Percentiles rank a stretch among this genome's conserved stretches.
These are phyloP conservation scores for Penicillium sp. DNA, from an alignment of 2,329 filamentous ascomycete species.

Conservation along the genomic window DNA sequence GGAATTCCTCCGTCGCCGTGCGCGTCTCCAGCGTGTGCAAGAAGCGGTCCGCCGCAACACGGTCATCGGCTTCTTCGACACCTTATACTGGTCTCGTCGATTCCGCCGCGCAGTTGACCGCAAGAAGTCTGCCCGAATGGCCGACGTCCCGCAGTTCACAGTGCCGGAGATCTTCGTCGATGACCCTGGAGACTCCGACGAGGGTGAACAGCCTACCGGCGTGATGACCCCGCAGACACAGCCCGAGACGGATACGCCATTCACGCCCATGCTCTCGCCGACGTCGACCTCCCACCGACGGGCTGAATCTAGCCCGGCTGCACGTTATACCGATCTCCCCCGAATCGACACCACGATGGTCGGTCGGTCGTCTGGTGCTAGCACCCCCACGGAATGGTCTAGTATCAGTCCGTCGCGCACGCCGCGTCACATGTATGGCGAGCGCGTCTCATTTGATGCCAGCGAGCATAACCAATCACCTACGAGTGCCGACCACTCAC, in stretches of 20 bases:
- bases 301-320: constrained; percentile 28
- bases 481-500: constrained; percentile 42
- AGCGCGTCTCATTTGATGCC: constrained; percentile 31
- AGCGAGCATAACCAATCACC: constrained; percentile 18
- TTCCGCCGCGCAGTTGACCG: constrained; percentile 71
- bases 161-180: constrained; percentile 90
- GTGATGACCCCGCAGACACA: constrained; percentile 23
- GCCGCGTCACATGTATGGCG: constrained; percentile 28
- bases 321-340: constrained; percentile 41
- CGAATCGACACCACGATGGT: constrained; percentile 42
- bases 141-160: constrained; percentile 68
- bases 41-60: constrained; percentile 87
- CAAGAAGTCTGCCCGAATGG: constrained; percentile 71
- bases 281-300: constrained; percentile 20
- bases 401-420: constrained; percentile 50
- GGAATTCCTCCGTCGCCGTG: constrained; percentile 85
- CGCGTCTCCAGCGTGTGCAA: constrained; percentile 85
- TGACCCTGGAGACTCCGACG: constrained; percentile 55
- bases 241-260: constrained; percentile 14
- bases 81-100: constrained; percentile 74
- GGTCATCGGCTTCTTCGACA: constrained; percentile 94
- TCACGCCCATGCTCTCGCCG: constrained; percentile 33
- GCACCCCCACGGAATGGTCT: constrained; percentile 45
- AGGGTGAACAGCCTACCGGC: constrained; percentile 12
- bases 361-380: constrained; percentile 34